Conservation (phyloP, 2,329 filamentous ascomycete genomes). For the Esteya vermicola region DNA sequence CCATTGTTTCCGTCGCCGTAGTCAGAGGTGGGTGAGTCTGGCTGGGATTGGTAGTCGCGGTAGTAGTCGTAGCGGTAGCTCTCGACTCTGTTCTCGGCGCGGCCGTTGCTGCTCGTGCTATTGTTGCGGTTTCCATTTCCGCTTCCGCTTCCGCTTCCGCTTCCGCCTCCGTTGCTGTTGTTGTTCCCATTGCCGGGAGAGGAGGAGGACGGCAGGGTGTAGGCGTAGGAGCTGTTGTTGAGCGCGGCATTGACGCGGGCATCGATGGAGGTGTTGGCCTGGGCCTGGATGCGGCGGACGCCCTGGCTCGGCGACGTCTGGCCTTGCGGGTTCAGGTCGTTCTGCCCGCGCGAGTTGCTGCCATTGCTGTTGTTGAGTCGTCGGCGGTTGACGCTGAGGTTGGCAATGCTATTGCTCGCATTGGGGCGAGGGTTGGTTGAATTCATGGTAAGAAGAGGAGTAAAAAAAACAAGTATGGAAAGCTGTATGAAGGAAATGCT, state of each 20-base stretch:
- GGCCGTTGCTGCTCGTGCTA: slow-evolving; percentile 4
- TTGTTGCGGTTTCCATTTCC: neutral
- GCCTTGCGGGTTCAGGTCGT: too few relatives aligned
- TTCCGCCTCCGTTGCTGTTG: neutral
- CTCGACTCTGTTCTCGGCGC: too few relatives aligned
- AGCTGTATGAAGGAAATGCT: too few relatives aligned
- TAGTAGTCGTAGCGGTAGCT: slow-evolving; percentile 7
- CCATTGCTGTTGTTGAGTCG: neutral
- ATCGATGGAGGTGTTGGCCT: slow-evolving; percentile 1
- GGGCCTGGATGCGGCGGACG: neutral
- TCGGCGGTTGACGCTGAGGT: neutral
- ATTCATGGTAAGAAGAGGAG: slow-evolving; percentile 2
- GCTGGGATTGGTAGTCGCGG: slow-evolving; percentile 5
- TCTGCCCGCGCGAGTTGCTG: neutral
- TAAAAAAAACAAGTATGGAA: too few relatives aligned
- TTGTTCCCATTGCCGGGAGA: neutral
- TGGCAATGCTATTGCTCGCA: neutral
- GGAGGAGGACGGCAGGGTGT: neutral
- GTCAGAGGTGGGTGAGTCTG: slow-evolving; percentile 2
- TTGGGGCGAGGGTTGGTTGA: slow-evolving; percentile 8
- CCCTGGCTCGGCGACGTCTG: neutral
- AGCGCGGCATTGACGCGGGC: slow-evolving; percentile 1
- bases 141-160: neutral
- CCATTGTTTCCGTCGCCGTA: neutral
- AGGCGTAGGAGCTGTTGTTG: slow-evolving; percentile 5